These are phyloP conservation scores for Entrophospora sp. DNA, from an alignment of 192 early-diverging fungal species.

Conservation along the genomic window DNA sequence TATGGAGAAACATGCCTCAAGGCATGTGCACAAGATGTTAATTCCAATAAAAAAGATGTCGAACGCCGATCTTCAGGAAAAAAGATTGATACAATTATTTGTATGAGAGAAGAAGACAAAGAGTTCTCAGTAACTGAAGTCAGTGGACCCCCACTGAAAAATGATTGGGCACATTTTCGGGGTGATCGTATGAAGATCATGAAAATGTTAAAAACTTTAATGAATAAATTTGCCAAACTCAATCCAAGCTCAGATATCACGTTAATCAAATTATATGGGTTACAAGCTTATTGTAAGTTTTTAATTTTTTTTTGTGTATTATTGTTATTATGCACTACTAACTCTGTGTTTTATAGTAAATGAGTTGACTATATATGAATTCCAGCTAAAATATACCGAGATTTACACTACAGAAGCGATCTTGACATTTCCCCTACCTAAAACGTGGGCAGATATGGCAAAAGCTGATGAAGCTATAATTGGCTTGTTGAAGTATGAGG, in stretches of 20 bases:
- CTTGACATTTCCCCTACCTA: neutral
- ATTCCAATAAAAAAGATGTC: too few relatives aligned
- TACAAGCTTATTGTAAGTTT: conserved; percentile 1
- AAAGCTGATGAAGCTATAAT: conserved; percentile 7
- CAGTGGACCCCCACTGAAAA: neutral
- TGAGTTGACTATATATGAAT: neutral
- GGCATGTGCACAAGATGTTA: neutral
- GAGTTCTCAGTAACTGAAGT: neutral
- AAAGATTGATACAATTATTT: neutral
- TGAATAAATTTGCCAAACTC: neutral
- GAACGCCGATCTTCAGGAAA: neutral
- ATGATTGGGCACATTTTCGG: neutral
- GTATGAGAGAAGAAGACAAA: neutral
- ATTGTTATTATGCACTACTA: conserved; percentile 1
- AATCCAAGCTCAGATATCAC: neutral
- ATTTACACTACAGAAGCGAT: neutral
- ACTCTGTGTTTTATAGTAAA: conserved; percentile 2
- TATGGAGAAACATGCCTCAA: too few relatives aligned
- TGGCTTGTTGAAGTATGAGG: conserved; percentile 8
- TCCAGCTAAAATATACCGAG: neutral
- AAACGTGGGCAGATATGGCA: neutral
- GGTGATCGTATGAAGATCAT: conserved; percentile 3
- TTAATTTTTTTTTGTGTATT: neutral
- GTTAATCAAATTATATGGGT: neutral
- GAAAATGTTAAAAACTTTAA: neutral